These are phyloP conservation scores for Heterobasidion occidentale DNA, from an alignment of 1,284 basidiomycete genomes.

Conservation along the genomic window DNA sequence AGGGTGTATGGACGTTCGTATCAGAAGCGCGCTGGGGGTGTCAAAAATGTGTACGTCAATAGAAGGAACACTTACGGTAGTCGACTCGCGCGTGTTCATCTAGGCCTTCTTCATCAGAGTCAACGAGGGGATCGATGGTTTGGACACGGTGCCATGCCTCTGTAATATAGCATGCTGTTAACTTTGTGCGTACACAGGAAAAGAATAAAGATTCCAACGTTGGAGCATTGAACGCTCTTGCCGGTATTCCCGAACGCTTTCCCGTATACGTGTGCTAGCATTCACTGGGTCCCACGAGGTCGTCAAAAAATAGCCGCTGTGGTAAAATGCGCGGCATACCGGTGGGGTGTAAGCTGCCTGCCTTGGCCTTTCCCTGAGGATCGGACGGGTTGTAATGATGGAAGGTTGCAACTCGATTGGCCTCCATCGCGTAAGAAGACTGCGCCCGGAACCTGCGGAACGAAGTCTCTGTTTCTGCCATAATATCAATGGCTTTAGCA, in stretches of 20 bases:
- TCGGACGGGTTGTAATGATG: constrained; percentile 14
- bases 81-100: constrained; percentile 58
- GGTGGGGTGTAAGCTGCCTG: constrained; percentile 5
- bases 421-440: constrained; percentile 9
- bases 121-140: constrained; percentile 54
- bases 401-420: constrained; percentile 10
- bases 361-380: constrained; percentile 5
- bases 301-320: too few species aligned
- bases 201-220: constrained; percentile 4
- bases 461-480: constrained; percentile 6
- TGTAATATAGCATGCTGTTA: constrained; percentile 22
- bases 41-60: background rate
- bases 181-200: background rate
- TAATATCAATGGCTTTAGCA: background rate
- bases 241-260: constrained; percentile 6
- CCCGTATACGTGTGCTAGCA: constrained; percentile 6
- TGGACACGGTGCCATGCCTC: constrained; percentile 65
- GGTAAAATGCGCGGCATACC: constrained; percentile 1
- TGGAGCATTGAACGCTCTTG: constrained; percentile 11
- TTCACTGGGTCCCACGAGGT: constrained; percentile 4
- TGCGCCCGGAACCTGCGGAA: constrained; percentile 10
- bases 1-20: background rate
- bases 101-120: constrained; percentile 63
- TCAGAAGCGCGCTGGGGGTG: background rate
- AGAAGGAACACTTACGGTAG: constrained; percentile 40